These are phyloP conservation scores for Cystoderma amianthinum DNA, from an alignment of 768 basidiomycete species.

Conservation along the genomic window DNA sequence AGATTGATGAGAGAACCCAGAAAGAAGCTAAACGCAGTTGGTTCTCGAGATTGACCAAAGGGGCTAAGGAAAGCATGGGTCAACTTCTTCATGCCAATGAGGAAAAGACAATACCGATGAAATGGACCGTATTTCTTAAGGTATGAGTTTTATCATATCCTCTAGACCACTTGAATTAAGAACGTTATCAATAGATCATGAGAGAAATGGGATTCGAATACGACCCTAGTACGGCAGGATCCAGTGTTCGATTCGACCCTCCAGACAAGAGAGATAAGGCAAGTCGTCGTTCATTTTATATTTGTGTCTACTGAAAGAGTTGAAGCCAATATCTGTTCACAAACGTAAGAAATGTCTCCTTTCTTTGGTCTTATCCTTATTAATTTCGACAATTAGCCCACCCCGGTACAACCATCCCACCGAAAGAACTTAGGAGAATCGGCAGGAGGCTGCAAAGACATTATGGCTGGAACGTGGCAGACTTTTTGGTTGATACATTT, in stretches of 20 bases:
- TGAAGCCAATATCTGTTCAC: constrained; percentile 68
- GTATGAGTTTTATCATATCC: constrained; percentile 23
- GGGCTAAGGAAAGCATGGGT: constrained; percentile 52
- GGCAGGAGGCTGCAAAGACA: constrained; percentile 50
- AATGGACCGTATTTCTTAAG: constrained; percentile 76
- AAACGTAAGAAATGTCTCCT: constrained; percentile 42
- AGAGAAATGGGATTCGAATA: constrained; percentile 70
- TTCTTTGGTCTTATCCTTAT: not conserved
- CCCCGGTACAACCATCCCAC: constrained; percentile 60
- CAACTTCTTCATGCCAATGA: constrained; percentile 53
- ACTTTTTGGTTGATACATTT: constrained; percentile 22
- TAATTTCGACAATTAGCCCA: too few relatives aligned
- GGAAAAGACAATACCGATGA: constrained; percentile 51
- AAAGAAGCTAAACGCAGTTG: constrained; percentile 43
- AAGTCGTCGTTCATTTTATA: constrained; percentile 7
- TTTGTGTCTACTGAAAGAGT: constrained; percentile 1
- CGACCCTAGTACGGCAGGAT: constrained; percentile 72
- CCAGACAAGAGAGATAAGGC: constrained; percentile 42
- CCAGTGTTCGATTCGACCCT: constrained; percentile 78
- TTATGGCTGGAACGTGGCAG: constrained; percentile 62
- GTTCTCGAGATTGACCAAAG: constrained; percentile 55
- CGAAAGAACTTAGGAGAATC: constrained; percentile 40
- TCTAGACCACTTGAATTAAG: not conserved
- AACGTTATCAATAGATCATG: constrained; percentile 54
- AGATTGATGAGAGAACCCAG: constrained; percentile 26